Evolutionary conservation across 2,329 filamentous ascomycete genomes (phyloP).

Genomic region (Alternaria postmessia): DNA sequence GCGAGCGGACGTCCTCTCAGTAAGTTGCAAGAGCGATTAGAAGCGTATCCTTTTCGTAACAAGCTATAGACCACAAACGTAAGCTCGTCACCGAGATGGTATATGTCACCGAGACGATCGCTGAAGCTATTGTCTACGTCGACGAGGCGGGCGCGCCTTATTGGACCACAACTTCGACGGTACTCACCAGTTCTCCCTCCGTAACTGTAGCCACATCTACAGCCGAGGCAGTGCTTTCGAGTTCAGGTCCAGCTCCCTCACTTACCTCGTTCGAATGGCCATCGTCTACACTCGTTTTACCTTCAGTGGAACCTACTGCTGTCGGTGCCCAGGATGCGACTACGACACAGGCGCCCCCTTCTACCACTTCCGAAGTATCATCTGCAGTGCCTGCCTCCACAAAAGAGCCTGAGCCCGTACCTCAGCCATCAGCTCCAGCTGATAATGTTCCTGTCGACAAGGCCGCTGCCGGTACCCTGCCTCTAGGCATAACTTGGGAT

Average conservation of each 20-base stretch:
- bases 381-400: constrained; percentile 3
- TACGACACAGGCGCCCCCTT: constrained; percentile 6
- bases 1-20: constrained; percentile 55
- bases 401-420: constrained; percentile 6
- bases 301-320: constrained; percentile 17
- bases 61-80: constrained; percentile 39
- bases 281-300: constrained; percentile 13
- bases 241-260: constrained; percentile 3
- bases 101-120: constrained; percentile 42
- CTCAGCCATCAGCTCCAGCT: constrained; percentile 8
- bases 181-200: constrained; percentile 9
- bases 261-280: constrained; percentile 1
- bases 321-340: constrained; percentile 8
- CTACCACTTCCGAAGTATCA: constrained; percentile 5
- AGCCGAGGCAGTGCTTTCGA: background rate
- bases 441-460: constrained; percentile 10
- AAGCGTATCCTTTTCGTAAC: constrained; percentile 15
- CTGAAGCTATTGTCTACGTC: constrained; percentile 43
- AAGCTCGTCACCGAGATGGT: constrained; percentile 42
- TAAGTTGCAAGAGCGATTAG: constrained; percentile 22
- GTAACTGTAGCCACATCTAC: constrained; percentile 21
- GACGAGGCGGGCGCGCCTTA: constrained; percentile 41
- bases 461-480: constrained; percentile 20
- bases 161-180: constrained; percentile 32
- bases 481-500: constrained; percentile 47